Percentiles rank a stretch among this genome's conserved stretches.
Evolutionary conservation across 768 basidiomycete species (phyloP).

Genomic region (Podaxis rugospora): DNA sequence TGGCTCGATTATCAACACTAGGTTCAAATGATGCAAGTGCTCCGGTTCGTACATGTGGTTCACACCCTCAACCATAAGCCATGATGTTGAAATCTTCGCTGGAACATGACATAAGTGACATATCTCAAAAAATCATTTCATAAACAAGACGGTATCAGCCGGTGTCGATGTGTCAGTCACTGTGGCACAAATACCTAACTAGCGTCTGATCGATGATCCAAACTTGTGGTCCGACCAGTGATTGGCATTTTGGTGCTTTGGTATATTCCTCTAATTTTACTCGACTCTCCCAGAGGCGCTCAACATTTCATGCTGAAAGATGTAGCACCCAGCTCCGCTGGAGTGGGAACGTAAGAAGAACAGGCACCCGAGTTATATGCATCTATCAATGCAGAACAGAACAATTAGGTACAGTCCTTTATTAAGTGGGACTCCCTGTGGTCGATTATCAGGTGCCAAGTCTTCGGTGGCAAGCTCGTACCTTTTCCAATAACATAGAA

Average conservation of each 20-base stretch:
- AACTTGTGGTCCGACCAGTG: background rate
- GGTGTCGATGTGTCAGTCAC: background rate
- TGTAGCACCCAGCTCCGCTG: too few species aligned
- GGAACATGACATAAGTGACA: background rate
- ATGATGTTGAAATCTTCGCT: background rate
- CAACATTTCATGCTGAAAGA: background rate
- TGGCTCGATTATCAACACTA: background rate
- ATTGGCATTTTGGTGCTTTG: background rate
- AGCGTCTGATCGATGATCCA: background rate
- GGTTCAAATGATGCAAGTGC: conserved; percentile 3
- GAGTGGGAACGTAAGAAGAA: background rate
- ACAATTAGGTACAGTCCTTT: background rate
- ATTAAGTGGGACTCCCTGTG: background rate
- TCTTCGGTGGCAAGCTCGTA: background rate
- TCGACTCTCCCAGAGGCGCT: background rate
- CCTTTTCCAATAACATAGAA: background rate
- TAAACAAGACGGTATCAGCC: background rate
- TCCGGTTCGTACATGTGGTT: background rate
- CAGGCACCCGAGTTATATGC: background rate
- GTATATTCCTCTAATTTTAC: background rate
- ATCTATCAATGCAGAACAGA: too few species aligned
- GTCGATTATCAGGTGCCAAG: background rate
- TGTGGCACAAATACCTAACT: background rate
- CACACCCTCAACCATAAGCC: background rate
- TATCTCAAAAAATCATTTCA: background rate